These are phyloP conservation scores for Skeletonema menzelii DNA, from an alignment of 108 stramenopile species.

Conservation along the genomic window DNA sequence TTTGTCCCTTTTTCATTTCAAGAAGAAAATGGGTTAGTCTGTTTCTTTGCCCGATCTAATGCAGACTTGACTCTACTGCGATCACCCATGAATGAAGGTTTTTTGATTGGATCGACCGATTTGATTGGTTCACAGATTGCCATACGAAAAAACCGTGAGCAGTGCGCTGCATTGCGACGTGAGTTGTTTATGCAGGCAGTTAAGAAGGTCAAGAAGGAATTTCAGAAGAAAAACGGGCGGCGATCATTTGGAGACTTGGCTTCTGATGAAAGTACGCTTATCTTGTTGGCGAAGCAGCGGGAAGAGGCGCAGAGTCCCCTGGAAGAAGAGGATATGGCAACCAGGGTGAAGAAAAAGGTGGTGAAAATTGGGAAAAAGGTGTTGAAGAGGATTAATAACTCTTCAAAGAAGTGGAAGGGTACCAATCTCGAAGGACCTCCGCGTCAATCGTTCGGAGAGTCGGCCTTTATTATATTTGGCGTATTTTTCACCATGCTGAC, in stretches of 20 bases:
- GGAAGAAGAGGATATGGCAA: not conserved
- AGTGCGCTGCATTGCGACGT: conserved; percentile 1
- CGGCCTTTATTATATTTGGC: not conserved
- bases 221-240: not conserved
- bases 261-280: not conserved
- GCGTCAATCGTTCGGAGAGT: conserved; percentile 10
- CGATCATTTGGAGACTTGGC: not conserved
- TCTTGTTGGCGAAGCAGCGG: not conserved
- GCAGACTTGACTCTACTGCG: conserved; percentile 8
- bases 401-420: conserved; percentile 21
- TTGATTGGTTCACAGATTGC: conserved; percentile 40
- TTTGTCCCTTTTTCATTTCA: conserved; percentile 30
- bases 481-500: conserved; percentile 27
- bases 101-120: conserved; percentile 11
- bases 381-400: conserved; percentile 6
- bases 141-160: conserved; percentile 18
- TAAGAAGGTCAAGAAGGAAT: conserved; percentile 5
- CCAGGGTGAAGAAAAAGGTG: not conserved
- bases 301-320: not conserved
- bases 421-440: conserved; percentile 13
- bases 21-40: conserved; percentile 21
- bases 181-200: conserved; percentile 9
- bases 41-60: conserved; percentile 31
- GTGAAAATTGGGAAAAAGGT: not conserved
- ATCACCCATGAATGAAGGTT: conserved; percentile 18